Evolutionary conservation across 768 basidiomycete species (phyloP).

Genomic region (Phanerochaete carnosa): DNA sequence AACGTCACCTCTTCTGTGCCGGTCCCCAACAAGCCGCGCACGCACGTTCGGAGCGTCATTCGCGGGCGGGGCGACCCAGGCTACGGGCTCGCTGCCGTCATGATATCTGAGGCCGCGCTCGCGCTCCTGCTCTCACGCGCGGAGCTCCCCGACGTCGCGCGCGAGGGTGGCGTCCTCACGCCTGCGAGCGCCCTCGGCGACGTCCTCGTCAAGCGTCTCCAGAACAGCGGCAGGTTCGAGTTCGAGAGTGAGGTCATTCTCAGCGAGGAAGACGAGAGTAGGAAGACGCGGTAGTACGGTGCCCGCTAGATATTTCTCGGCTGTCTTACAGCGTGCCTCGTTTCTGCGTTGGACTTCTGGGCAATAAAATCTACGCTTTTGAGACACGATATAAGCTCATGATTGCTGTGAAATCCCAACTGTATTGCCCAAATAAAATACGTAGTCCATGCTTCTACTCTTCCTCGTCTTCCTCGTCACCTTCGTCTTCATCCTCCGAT

Average conservation of each 20-base stretch:
- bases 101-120: conserved; percentile 80
- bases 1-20: conserved; percentile 69
- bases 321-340: too few species aligned
- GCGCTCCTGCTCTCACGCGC: conserved; percentile 56
- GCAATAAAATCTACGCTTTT: too few species aligned
- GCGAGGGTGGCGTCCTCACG: conserved; percentile 77
- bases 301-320: too few species aligned
- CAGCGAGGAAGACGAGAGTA: neutral
- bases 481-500: conserved; percentile 88
- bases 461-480: conserved; percentile 39
- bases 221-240: conserved; percentile 50
- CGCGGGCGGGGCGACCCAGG: conserved; percentile 76
- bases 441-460: neutral
- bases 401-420: too few species aligned
- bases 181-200: conserved; percentile 82
- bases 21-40: conserved; percentile 30
- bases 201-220: conserved; percentile 64
- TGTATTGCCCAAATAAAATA: too few species aligned
- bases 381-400: too few species aligned
- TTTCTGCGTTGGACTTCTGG: too few species aligned
- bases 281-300: neutral
- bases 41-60: conserved; percentile 59
- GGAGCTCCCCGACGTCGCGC: conserved; percentile 53
- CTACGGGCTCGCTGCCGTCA: conserved; percentile 59
- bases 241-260: conserved; percentile 50